phyloP scores from a whole-genome alignment of 1,139 yeast species.

The Saccharomyces hybrid region DNA sequence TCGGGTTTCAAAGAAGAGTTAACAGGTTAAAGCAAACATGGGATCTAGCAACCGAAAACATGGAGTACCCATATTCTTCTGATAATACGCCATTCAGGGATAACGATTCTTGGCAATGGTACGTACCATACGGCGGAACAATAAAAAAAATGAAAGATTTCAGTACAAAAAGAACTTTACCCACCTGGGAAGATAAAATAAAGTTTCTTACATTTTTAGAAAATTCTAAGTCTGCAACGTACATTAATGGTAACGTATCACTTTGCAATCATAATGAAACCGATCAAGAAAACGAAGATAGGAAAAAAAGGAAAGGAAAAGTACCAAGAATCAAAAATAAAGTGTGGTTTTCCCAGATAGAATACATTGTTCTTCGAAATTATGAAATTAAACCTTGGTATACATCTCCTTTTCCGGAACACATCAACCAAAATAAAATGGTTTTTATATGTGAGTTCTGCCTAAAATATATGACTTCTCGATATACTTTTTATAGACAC shows the following conservation, averaged over 20 bases:
- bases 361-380: constrained; percentile 58
- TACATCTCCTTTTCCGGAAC: constrained; percentile 89
- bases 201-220: constrained; percentile 17
- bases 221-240: constrained; percentile 19
- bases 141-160: constrained; percentile 21
- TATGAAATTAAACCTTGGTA: constrained; percentile 86
- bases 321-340: not conserved
- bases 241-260: constrained; percentile 23
- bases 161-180: constrained; percentile 19
- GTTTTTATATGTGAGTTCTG: constrained; percentile 82
- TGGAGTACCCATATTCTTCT: not conserved
- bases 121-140: constrained; percentile 24
- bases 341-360: constrained; percentile 27
- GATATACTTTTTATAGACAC: constrained; percentile 64
- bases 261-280: constrained; percentile 14
- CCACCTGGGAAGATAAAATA: constrained; percentile 21
- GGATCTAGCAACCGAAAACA: not conserved
- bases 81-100: not conserved
- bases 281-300: constrained; percentile 5
- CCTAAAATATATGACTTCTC: constrained; percentile 69
- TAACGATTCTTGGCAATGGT: constrained; percentile 4
- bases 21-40: not conserved
- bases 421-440: constrained; percentile 54
- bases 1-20: not conserved
- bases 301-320: constrained; percentile 4